Evolutionary conservation across 2,329 filamentous ascomycete genomes (phyloP), one percentile per base, ranked within the genome.

Genomic region (Microsporum ferrugineum): DNA sequence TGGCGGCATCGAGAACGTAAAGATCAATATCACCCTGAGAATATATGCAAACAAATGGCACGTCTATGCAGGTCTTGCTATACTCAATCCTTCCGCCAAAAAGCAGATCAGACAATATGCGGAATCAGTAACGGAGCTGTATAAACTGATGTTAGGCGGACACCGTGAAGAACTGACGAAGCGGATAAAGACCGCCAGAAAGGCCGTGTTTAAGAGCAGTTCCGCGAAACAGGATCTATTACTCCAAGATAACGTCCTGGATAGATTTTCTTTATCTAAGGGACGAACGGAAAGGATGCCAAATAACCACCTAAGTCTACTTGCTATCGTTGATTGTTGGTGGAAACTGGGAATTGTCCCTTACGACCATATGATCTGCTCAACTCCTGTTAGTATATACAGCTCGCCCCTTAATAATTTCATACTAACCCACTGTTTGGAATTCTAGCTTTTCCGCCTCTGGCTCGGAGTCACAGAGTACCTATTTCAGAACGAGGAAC

Each of bases 1-100:
- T 2, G 94, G 94, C 62, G 95, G 94, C 59, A 95, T 99, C 69
- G 94, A 99, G 75, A 99, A 99, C 73, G 92, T 97, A 69, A 99
- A 99, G 78, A 96, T 97, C 78, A 99, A 99, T 77, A 86, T 97
- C 67, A 97, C 91, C 67, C 79, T 99, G 66, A 91, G 94, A 68
- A 97, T 99, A 77, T 99, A 97, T 78, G 87, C 88, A 63, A 95
- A 96, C 75, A 99, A 97, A 75, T 99, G 95, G 95, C 95, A 99
- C 78, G 94, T 99, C 62, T 99, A 99, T 74, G 94, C 94, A 23
- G 94, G 94, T 0, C 86, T 99, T 6, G 94, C 95, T 8, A 99
- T 99, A 70, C 82, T 99, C 62, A 99, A 99, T 73, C 94, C 94
- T 0, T 88, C 91, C 62, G 94, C 94, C 2, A 88, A 88, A 73